Percentiles rank a stretch among this genome's conserved stretches.
Evolutionary conservation across 305 asterid species (phyloP).

Genomic region (Fraxinus angustifolia): DNA sequence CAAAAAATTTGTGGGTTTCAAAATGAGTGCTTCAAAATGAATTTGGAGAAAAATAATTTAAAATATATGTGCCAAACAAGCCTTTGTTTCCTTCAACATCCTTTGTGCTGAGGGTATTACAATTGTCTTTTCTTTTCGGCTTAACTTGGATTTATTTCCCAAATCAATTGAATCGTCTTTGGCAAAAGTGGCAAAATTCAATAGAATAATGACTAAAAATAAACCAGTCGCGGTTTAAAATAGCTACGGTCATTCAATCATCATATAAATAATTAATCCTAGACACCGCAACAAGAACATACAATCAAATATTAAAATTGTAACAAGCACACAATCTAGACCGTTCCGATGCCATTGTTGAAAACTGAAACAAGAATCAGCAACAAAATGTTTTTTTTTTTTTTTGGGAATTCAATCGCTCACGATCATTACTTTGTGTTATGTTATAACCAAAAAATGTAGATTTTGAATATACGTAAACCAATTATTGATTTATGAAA

Average conservation of each 20-base stretch:
- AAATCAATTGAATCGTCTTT: background rate
- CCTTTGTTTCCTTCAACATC: background rate
- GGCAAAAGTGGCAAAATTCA: too few relatives aligned
- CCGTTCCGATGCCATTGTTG: too few relatives aligned
- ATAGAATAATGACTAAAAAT: too few relatives aligned
- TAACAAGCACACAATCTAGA: background rate
- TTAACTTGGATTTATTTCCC: background rate
- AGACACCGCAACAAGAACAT: background rate
- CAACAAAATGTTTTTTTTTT: background rate
- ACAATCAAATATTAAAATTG: background rate
- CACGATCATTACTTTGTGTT: too few relatives aligned
- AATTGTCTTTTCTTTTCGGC: background rate
- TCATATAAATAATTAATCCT: too few relatives aligned
- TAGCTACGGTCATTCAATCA: background rate
- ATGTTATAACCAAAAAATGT: too few relatives aligned
- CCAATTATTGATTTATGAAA: too few relatives aligned
- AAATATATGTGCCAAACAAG: background rate
- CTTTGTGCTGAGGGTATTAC: background rate
- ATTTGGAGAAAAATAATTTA: background rate
- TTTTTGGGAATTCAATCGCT: background rate
- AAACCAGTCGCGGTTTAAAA: too few relatives aligned
- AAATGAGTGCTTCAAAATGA: background rate
- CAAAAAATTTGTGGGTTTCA: too few relatives aligned
- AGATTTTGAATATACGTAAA: too few relatives aligned
- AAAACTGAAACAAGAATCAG: background rate